Evolutionary conservation across 2,329 filamentous ascomycete genomes (phyloP), one percentile per base, ranked within the genome.

Genomic region (Orbilia javanica): DNA sequence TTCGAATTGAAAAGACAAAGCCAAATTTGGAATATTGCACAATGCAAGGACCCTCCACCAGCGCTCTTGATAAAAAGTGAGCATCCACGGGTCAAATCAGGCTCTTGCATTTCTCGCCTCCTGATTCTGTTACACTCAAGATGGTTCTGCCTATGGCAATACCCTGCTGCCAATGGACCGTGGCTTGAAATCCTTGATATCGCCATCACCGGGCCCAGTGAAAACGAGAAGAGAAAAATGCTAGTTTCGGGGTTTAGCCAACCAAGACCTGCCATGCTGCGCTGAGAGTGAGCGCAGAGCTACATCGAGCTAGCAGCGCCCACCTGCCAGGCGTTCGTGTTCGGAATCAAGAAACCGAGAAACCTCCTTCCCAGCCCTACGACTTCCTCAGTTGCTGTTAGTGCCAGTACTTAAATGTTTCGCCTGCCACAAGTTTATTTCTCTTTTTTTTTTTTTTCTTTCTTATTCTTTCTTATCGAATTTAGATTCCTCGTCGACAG

Each of bases 231-330:
- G n/a, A 15, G 52, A 63, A 44, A 52, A 29, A 18, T 27, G 55
- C n/a, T 18, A 64, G 60, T 39, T 34, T 66, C 29, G 53, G 67
- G 55, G 34, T 62, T 52, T 34, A 46, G 27, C 69, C 60, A 73
- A 73, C 57, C 34, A 73, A 73, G 69, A 73, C 22, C 36, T 71
- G 57, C 68, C 68, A 71, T 64, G 42, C 34, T 34, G 52, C 13
- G 57, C 44, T 50, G 44, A 46, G 42, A 34, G 36, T n/a, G 57
- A 57, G 52, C 27, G 29, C 27, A 46, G 25, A 46, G 39, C 60
- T 64, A 64, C 22, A 48, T 48, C n/a, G 10, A 60, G 55, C 34
- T 60, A 60, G 55, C 25, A 22, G 57, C 46, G 48, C 60, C 31
- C 31, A 60, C 55, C 31, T 60, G 34, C 55, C 31, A 39, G 55